Evolutionary conservation across 2,329 filamentous ascomycete genomes (phyloP).

Genomic region (Endoconidiophora polonica): DNA sequence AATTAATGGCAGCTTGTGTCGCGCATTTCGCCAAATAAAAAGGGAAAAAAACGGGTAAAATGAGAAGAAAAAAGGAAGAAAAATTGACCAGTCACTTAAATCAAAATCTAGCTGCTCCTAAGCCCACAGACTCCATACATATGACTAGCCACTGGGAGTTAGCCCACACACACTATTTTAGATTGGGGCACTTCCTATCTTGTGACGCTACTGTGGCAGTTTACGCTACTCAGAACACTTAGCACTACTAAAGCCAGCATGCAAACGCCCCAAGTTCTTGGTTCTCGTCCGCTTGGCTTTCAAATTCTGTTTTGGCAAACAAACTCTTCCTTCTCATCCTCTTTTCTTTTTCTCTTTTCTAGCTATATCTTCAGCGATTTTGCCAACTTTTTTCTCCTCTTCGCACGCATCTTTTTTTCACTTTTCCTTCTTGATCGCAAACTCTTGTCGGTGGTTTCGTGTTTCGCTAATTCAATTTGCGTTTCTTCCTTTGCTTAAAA

Average conservation of each 20-base stretch:
- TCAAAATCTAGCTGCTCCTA: too few species aligned
- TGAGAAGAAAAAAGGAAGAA: too few species aligned
- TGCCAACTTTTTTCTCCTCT: slow-evolving; percentile 18
- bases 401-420: slow-evolving; percentile 21
- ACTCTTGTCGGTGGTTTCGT: slow-evolving; percentile 17
- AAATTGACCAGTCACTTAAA: too few species aligned
- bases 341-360: slow-evolving; percentile 8
- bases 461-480: slow-evolving; percentile 16
- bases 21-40: too few species aligned
- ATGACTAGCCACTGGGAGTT: too few species aligned
- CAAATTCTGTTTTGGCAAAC: slow-evolving; percentile 4
- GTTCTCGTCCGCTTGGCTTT: neutral
- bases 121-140: too few species aligned
- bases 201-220: neutral
- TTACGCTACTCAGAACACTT: neutral
- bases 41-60: too few species aligned
- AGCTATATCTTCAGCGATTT: slow-evolving; percentile 15
- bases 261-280: slow-evolving; percentile 1
- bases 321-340: slow-evolving; percentile 13
- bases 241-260: neutral
- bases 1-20: too few species aligned
- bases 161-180: neutral
- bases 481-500: slow-evolving; percentile 28
- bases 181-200: neutral
- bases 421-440: slow-evolving; percentile 29